These are phyloP conservation scores for Oxytropis ochrocephala DNA, from an alignment of 306 rosid species.

Conservation along the genomic window DNA sequence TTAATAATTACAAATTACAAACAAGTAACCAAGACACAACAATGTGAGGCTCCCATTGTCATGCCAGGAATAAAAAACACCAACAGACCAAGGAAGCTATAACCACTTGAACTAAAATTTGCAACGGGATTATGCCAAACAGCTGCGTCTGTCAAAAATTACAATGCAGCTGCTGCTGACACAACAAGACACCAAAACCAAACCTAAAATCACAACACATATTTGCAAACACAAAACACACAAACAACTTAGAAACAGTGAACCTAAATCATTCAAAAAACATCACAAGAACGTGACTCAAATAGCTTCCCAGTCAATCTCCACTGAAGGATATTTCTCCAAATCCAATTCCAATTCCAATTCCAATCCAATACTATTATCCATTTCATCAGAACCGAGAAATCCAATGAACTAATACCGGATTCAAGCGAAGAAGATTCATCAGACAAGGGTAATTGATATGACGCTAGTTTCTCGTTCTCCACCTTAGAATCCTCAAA, in stretches of 20 bases:
- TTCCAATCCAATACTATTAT: neutral
- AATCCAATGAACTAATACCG: conserved; percentile 38
- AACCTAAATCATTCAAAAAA: neutral
- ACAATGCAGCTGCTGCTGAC: conserved; percentile 52
- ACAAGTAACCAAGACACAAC: too few species aligned
- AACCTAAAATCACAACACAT: conserved; percentile 4
- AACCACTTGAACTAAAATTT: too few species aligned
- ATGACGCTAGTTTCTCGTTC: conserved; percentile 14
- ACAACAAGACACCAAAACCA: conserved; percentile 23
- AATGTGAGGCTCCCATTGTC: too few species aligned
- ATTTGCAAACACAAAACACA: neutral
- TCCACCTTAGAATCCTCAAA: conserved; percentile 28
- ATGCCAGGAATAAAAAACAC: too few species aligned
- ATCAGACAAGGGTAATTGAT: conserved; percentile 22
- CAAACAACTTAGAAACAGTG: neutral
- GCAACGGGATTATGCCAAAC: conserved; percentile 22
- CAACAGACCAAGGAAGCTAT: too few species aligned
- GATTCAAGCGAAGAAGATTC: conserved; percentile 64
- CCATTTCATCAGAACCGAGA: conserved; percentile 38
- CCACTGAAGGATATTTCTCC: conserved; percentile 72
- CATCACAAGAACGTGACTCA: neutral
- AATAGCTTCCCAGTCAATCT: conserved; percentile 81
- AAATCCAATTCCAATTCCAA: conserved; percentile 22
- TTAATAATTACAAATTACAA: neutral
- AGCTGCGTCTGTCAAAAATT: conserved; percentile 64